Evolutionary conservation across 1,284 basidiomycete genomes (phyloP), one percentile per base, ranked within the genome.

Genomic region (Boletus mariae): DNA sequence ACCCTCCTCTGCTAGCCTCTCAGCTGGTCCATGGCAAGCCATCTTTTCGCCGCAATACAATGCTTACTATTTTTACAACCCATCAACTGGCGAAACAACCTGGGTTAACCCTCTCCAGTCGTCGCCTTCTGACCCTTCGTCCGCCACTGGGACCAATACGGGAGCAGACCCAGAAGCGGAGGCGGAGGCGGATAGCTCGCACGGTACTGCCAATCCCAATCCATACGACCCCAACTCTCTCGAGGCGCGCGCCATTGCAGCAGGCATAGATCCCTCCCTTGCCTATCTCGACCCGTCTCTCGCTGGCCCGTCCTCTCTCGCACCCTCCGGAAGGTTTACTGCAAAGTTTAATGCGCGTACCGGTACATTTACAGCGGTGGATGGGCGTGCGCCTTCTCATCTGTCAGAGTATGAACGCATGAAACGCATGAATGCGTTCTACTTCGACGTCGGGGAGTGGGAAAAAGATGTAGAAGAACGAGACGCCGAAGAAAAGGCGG

Each of bases 51-150:
- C 90, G 0, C 78, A 85, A 55, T 83, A 90, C 73, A 88, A 83
- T 70, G 82, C 89, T 15, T 94, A 93, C 75, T 95, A 94, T 72
- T 94, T 94, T 74, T 91, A 83, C 80, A 94, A 94, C 72, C 60
- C 83, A 12, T 70, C 74, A 53, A 92, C 90, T 0, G 77, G 86
- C 55, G 84, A 93, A 72, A 94, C 92, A 34, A 94, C 93, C 23
- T 95, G 93, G 93, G 76, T 77, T 38, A 95, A 95, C 65, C 92
- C 92, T 7, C 77, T 95, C 37, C 73, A 80, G 52, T 69, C 74
- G 9, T 34, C 65, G 41, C 41, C 66, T 10, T 55, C 59, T 13
- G 55, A 72, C 38, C 56, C 65, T 15, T 55, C 65, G 46, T 49
- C 64, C 15, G 59, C 64, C 9, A 29, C 52, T 5, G 34, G 4